Conservation (phyloP, 768 basidiomycete genomes). For the Boletus tomentosulus region DNA sequence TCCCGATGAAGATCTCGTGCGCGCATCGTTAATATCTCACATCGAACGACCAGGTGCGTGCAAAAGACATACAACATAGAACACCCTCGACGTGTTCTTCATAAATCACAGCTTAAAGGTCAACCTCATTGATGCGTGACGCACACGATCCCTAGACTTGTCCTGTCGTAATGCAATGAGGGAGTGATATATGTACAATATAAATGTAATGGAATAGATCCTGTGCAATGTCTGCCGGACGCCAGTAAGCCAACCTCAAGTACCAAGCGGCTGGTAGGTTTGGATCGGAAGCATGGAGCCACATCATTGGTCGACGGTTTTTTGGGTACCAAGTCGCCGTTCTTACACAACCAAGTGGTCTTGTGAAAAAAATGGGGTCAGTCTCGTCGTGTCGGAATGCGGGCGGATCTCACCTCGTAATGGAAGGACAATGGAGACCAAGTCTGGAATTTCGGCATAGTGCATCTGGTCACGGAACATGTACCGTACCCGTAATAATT, state of each 20-base stretch:
- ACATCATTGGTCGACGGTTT: no score
- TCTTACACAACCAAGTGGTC: slow-evolving; percentile 29
- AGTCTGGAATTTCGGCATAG: slow-evolving; percentile 73
- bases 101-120: background rate
- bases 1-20: slow-evolving; percentile 23
- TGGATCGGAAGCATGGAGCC: no score
- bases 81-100: slow-evolving; percentile 22
- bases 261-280: no score
- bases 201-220: slow-evolving; percentile 16
- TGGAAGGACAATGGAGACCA: slow-evolving; percentile 66
- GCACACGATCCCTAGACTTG: no score
- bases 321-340: background rate
- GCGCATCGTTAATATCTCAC: slow-evolving; percentile 5
- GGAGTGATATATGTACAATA: slow-evolving; percentile 23
- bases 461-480: slow-evolving; percentile 70
- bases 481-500: slow-evolving; percentile 70
- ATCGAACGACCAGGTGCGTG: no score
- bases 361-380: slow-evolving; percentile 8
- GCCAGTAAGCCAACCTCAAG: background rate
- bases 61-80: background rate
- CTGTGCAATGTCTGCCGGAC: slow-evolving; percentile 6
- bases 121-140: no score
- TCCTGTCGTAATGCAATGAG: slow-evolving; percentile 22
- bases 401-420: slow-evolving; percentile 56
- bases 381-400: background rate